Percentiles rank a stretch among this genome's conserved stretches.
Conservation (phyloP, 1,284 basidiomycete species). For the Sanghuangporus weigelae region DNA sequence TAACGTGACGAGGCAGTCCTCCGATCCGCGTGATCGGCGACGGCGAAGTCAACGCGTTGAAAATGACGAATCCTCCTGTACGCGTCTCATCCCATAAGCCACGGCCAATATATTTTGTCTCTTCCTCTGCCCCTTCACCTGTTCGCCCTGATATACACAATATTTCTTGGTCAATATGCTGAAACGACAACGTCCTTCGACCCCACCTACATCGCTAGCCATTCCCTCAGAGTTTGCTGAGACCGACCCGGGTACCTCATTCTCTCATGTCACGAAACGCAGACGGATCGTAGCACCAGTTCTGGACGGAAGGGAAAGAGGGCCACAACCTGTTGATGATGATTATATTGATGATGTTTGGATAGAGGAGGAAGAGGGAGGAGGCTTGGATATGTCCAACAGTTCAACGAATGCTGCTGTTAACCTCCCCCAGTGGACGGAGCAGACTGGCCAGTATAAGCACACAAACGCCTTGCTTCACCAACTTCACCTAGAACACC, state of each 20-base stretch:
- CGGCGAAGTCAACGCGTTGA: background rate
- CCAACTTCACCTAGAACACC: constrained; percentile 60
- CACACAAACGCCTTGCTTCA: constrained; percentile 56
- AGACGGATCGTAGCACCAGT: constrained; percentile 28
- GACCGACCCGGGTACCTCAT: background rate
- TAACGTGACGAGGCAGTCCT: background rate
- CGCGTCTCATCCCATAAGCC: background rate
- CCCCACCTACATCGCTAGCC: constrained; percentile 40
- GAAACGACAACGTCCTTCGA: constrained; percentile 56
- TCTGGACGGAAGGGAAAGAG: constrained; percentile 16
- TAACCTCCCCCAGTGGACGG: constrained; percentile 20
- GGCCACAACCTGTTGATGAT: constrained; percentile 27
- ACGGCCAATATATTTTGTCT: background rate
- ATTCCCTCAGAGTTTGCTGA: constrained; percentile 14
- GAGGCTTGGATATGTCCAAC: background rate
- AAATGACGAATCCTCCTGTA: background rate
- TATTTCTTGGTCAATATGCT: constrained; percentile 41
- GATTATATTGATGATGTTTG: constrained; percentile 35
- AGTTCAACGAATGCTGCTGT: constrained; percentile 1
- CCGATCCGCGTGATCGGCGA: background rate
- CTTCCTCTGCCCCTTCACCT: background rate
- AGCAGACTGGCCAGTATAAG: constrained; percentile 40
- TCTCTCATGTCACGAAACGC: constrained; percentile 26
- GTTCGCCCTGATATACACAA: background rate
- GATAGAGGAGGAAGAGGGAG: constrained; percentile 25